Evolutionary conservation across 371 early-diverging fungal genomes (phyloP).

Genomic region (Coemansia sp.): DNA sequence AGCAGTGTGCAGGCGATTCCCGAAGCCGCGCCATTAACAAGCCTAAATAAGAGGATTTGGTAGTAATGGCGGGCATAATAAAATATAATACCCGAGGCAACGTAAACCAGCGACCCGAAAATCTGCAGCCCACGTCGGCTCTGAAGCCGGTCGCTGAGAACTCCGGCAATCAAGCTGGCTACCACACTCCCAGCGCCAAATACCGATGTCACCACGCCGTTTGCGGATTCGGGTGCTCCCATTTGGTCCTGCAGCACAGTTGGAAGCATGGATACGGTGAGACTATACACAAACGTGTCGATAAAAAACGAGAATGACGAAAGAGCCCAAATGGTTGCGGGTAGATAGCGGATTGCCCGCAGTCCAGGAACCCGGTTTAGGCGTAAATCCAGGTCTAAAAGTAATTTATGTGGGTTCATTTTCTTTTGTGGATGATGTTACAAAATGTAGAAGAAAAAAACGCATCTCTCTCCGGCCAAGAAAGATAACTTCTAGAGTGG

Average conservation of each 20-base stretch:
- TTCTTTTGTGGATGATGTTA: too few relatives aligned
- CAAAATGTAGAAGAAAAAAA: too few relatives aligned
- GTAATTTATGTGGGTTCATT: too few relatives aligned
- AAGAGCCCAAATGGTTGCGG: slow-evolving; percentile 30
- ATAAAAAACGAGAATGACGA: slow-evolving; percentile 38
- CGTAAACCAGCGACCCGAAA: slow-evolving; percentile 17
- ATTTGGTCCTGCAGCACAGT: slow-evolving; percentile 29
- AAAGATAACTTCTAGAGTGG: too few relatives aligned
- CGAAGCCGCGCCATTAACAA: slow-evolving; percentile 35
- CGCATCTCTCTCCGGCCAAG: too few relatives aligned
- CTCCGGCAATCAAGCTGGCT: slow-evolving; percentile 8
- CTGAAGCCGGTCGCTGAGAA: slow-evolving; percentile 25
- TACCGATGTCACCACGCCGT: slow-evolving; percentile 37
- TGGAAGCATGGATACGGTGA: slow-evolving; percentile 34
- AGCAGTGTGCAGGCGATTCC: slow-evolving; percentile 38
- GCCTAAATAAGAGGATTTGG: slow-evolving; percentile 31
- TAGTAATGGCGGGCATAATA: slow-evolving; percentile 25
- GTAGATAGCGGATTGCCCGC: background rate
- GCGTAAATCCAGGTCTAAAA: background rate
- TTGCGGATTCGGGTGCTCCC: slow-evolving; percentile 32
- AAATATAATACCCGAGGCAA: slow-evolving; percentile 25
- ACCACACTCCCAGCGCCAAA: slow-evolving; percentile 34
- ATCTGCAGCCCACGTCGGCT: slow-evolving; percentile 25
- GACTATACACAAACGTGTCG: slow-evolving; percentile 39
- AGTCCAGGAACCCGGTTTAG: background rate